A percentile compares a stretch with the other conserved stretches of the same genome.
Conservation (phyloP, 2,329 filamentous ascomycete species). For the Tricladium varicosporioides region DNA sequence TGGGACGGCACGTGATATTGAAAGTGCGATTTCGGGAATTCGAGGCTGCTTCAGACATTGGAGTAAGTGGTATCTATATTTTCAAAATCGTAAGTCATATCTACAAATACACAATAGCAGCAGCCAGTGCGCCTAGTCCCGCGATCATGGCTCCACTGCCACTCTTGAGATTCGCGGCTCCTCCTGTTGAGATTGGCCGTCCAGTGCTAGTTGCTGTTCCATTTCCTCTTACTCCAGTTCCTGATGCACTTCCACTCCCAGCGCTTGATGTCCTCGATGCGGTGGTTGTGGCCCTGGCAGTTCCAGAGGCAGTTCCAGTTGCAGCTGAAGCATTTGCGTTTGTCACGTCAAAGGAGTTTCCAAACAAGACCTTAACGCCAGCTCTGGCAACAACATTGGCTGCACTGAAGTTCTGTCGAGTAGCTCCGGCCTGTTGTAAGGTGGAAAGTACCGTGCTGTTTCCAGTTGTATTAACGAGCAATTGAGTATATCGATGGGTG, state of each 20-base stretch:
- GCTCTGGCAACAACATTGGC: constrained; percentile 16
- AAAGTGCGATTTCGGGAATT: background rate
- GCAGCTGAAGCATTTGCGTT: constrained; percentile 12
- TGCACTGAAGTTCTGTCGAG: constrained; percentile 22
- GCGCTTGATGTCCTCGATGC: constrained; percentile 1
- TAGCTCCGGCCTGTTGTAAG: constrained; percentile 7
- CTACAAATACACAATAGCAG: constrained; percentile 18
- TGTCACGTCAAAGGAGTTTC: constrained; percentile 28
- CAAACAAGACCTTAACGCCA: constrained; percentile 18
- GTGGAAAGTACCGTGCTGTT: constrained; percentile 8
- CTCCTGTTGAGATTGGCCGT: constrained; percentile 1
- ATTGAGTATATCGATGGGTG: constrained; percentile 29
- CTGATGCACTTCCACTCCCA: background rate
- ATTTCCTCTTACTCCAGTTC: background rate
- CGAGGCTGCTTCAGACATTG: background rate
- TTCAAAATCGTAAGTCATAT: background rate
- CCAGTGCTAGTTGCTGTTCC: background rate
- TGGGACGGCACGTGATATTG: background rate
- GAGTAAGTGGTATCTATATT: background rate
- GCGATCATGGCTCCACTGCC: constrained; percentile 15
- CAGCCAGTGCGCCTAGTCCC: constrained; percentile 18
- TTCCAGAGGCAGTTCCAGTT: background rate
- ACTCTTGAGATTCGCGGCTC: background rate
- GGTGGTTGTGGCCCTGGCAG: background rate
- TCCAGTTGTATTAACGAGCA: constrained; percentile 28